Evolutionary conservation across 768 basidiomycete genomes (phyloP).

Genomic region (Russula earlei): DNA sequence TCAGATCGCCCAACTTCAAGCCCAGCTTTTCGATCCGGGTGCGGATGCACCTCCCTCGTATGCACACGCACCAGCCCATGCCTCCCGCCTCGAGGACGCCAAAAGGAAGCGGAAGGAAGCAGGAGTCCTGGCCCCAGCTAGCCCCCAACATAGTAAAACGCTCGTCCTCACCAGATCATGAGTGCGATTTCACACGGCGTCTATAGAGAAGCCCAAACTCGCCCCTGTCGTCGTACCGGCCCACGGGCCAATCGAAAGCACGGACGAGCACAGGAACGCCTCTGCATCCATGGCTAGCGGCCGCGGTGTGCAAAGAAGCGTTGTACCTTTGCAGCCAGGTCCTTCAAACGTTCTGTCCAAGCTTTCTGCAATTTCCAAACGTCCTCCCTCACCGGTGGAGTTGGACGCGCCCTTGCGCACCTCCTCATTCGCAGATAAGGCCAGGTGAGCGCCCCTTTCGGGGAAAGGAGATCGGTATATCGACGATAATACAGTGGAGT

Average conservation of each 20-base stretch:
- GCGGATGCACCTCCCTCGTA: constrained; percentile 23
- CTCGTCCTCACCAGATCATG: background rate
- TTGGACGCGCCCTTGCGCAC: background rate
- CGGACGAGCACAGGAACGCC: background rate
- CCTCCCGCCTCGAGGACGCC: constrained; percentile 27
- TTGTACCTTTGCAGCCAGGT: constrained; percentile 26
- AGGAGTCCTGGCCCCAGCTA: constrained; percentile 40
- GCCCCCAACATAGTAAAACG: constrained; percentile 62
- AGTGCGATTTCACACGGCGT: background rate
- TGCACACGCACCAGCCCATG: constrained; percentile 20
- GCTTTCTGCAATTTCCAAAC: constrained; percentile 33
- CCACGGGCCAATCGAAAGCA: background rate
- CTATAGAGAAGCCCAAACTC: constrained; percentile 39
- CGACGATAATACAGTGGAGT: background rate
- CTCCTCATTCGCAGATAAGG: constrained; percentile 22
- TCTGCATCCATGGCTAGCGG: background rate
- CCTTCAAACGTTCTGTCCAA: constrained; percentile 47
- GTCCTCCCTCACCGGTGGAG: constrained; percentile 6
- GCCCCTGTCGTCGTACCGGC: background rate
- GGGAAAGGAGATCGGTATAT: too few species aligned
- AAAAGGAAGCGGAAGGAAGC: constrained; percentile 39
- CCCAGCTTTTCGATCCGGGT: constrained; percentile 39
- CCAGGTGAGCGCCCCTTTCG: constrained; percentile 16
- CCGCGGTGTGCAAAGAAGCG: constrained; percentile 7
- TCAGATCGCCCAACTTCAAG: constrained; percentile 48